Base-by-base conservation (phyloP, 2,329 filamentous ascomycete genomes). In the Alternaria sp. region DNA sequence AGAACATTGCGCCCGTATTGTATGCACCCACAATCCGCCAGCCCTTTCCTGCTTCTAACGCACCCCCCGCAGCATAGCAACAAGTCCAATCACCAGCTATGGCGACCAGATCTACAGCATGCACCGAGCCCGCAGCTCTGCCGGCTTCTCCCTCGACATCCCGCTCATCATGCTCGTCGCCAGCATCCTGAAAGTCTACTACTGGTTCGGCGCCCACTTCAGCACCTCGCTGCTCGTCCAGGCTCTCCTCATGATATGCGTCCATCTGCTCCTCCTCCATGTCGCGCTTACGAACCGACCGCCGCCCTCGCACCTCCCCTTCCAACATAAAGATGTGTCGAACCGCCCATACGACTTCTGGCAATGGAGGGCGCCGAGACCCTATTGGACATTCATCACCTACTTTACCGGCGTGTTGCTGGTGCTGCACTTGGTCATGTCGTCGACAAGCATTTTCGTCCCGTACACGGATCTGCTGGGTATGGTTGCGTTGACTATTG, bases 341-440 rank as follows among this genome's bases (percentile, higher is more conserved):
- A 83, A 82, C 62, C 83, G 91, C 24, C 91, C 91, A 0, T 94
- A 89, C 74, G 86, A 88, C 71, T 94, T 94, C 76, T 94, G 92
- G 92, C 91, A 92, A 78, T 94, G 92, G 92, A 85, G 88, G 57
- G 87, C 86, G 20, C 84, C 88, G 6, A 88, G 88, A 69, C 90
- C 91, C 81, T 94, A 94, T 81, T 96, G 92, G 92, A 84, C 89
- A 57, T 93, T 93, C 72, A 75, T 95, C 28, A 79, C 87, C 42
- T 92, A 90, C 80, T 85, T 93, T 63, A 85, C 88, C 63, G 82
- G 84, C 61, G 79, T 78, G 18, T 83, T 94, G 48, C 79, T 88
- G 26, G 81, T 85, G 5, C 80, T 89, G 68, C 90, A 94, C 71
- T 73, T 94, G n/a, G 70, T 93, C 52, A 80, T 94, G 57, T 85